Conservation (phyloP, 116 monocot genomes). For the Posidonia oceanica region DNA sequence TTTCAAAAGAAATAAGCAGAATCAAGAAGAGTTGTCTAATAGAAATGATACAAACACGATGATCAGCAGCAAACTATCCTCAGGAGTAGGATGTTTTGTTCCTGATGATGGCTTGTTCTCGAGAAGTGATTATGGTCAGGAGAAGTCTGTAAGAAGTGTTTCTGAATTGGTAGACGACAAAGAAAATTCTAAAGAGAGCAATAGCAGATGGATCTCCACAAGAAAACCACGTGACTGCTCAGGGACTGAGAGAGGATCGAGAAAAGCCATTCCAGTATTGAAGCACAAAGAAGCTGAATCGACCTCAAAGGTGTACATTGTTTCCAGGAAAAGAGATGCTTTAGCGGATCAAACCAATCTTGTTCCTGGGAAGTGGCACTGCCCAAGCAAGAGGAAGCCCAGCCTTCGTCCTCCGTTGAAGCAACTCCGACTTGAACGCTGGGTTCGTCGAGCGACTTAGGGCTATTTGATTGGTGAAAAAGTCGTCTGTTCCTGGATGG, state of each 20-base stretch:
- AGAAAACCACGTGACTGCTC: neutral
- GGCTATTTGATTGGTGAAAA: neutral
- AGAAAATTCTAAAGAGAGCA: neutral
- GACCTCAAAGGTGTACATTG: neutral
- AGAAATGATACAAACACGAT: neutral
- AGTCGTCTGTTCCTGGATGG: too few species aligned
- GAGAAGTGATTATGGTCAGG: neutral
- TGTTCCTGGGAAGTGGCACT: conserved; percentile 50
- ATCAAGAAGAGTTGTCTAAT: neutral
- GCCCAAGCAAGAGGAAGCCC: conserved; percentile 54
- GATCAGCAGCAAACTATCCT: neutral
- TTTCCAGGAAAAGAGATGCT: conserved; percentile 10
- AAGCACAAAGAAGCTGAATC: neutral
- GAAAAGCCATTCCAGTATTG: neutral
- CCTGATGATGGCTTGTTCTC: neutral
- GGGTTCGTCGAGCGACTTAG: conserved; percentile 47
- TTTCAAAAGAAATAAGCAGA: neutral
- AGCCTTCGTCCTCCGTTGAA: conserved; percentile 61
- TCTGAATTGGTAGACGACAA: neutral
- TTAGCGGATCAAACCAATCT: conserved; percentile 43
- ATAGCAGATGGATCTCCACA: conserved; percentile 1
- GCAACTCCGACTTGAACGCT: conserved; percentile 69
- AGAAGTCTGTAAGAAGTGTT: neutral
- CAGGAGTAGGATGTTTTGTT: neutral
- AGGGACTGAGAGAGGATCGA: neutral